These are phyloP conservation scores for Termitomyces sp. DNA, from an alignment of 768 basidiomycete species.

Conservation along the genomic window DNA sequence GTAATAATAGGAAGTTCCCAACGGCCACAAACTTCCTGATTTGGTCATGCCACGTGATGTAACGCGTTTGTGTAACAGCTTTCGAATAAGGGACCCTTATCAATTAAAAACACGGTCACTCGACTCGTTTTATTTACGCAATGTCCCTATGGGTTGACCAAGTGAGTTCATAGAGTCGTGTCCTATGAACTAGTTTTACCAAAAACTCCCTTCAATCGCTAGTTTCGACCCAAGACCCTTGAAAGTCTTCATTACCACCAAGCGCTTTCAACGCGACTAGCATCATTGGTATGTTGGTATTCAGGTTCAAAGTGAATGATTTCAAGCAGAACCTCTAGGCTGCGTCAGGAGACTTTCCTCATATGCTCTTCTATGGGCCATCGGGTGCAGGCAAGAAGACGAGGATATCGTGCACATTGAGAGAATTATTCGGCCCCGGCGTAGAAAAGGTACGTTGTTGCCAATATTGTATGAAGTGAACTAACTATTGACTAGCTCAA, in stretches of 20 bases:
- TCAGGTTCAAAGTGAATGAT: neutral
- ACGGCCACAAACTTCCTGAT: too few relatives aligned
- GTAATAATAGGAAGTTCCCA: too few relatives aligned
- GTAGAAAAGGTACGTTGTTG: slow-evolving; percentile 73
- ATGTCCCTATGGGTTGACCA: slow-evolving; percentile 75
- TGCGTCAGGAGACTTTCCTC: slow-evolving; percentile 90
- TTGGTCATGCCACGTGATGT: slow-evolving; percentile 11
- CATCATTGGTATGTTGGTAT: slow-evolving; percentile 57
- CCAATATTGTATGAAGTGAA: neutral
- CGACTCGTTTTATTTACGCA: neutral
- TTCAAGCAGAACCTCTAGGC: slow-evolving; percentile 41
- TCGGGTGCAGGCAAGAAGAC: slow-evolving; percentile 99
- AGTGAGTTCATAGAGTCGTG: slow-evolving; percentile 23
- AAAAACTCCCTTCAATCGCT: neutral
- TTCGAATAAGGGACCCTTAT: neutral
- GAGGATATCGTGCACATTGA: slow-evolving; percentile 82
- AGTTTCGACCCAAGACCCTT: slow-evolving; percentile 85
- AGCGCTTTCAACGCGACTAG: slow-evolving; percentile 72
- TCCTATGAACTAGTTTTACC: neutral
- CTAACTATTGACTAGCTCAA: slow-evolving; percentile 57
- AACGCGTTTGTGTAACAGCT: slow-evolving; percentile 12
- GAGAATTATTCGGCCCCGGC: slow-evolving; percentile 86
- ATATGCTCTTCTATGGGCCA: slow-evolving; percentile 96
- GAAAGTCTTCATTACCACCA: slow-evolving; percentile 87
- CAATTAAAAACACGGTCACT: neutral